These are phyloP conservation scores for Cladosporium sp. DNA, from an alignment of 2,329 filamentous ascomycete genomes.

Conservation along the genomic window DNA sequence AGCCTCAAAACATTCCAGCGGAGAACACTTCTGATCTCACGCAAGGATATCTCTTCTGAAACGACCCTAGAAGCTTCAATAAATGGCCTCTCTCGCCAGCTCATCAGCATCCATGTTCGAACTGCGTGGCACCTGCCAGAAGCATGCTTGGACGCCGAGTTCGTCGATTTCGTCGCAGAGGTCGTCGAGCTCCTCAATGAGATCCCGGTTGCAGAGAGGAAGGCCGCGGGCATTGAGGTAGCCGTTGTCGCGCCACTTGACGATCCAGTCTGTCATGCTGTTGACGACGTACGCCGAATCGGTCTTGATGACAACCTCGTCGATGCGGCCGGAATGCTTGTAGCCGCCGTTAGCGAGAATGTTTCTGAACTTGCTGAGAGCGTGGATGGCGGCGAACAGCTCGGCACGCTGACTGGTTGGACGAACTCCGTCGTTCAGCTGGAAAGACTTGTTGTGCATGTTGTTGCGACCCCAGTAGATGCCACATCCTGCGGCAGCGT, in stretches of 20 bases:
- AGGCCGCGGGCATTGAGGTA: slow-evolving; percentile 25
- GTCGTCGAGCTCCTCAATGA: slow-evolving; percentile 28
- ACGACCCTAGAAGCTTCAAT: neutral
- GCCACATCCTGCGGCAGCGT: slow-evolving; percentile 23
- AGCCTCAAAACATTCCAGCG: neutral
- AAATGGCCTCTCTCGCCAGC: neutral
- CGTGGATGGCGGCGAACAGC: slow-evolving; percentile 26
- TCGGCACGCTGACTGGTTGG: slow-evolving; percentile 26
- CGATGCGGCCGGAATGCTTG: slow-evolving; percentile 14
- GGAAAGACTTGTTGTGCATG: slow-evolving; percentile 16
- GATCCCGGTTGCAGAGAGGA: slow-evolving; percentile 23
- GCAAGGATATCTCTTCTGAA: neutral
- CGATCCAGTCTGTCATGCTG: slow-evolving; percentile 36
- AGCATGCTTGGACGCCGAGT: slow-evolving; percentile 27
- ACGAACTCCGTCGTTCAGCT: slow-evolving; percentile 17
- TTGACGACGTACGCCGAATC: slow-evolving; percentile 39
- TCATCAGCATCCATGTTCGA: neutral
- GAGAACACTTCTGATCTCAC: neutral
- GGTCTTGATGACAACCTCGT: slow-evolving; percentile 32
- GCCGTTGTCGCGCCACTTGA: slow-evolving; percentile 35
- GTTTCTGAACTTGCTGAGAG: slow-evolving; percentile 15
- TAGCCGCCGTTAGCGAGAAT: neutral
- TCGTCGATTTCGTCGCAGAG: slow-evolving; percentile 22
- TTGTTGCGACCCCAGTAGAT: slow-evolving; percentile 21
- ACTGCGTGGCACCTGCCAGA: slow-evolving; percentile 29